Evolutionary conservation across 148 eudicot genomes (phyloP), one percentile per base, ranked within the genome.

Genomic region (Euryodendron excelsum): DNA sequence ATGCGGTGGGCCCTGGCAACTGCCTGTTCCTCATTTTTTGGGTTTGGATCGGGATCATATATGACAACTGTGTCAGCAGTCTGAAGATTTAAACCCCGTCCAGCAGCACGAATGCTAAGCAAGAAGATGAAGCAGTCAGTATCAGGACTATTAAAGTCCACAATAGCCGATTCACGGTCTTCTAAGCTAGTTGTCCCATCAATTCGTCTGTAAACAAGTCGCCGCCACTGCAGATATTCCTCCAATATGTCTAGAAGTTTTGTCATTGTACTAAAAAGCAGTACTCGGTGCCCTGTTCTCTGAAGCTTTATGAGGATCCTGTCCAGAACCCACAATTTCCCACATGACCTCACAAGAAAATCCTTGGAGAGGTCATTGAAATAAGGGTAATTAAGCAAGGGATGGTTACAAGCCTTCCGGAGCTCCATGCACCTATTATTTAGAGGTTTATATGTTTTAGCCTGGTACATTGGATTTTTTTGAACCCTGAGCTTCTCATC

Each of bases 381-480:
- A 72, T 87, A 93, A 18, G 99, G 99, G 80, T 96, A 96, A 77
- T 84, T 96, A 55, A 96, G 97, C 87, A 93, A 81, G 39, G 99
- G 99, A 77, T 96, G 99, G 82, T 96, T 96, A 84, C 99, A 96
- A 73, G 90, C 81, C 85, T 96, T 96, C 30, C 99, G 90, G 47
- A 96, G 96, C 85, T 96, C 99, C 98, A 96, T 96, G 79, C 99
- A 96, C 84, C 97, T 90, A 74, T 96, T 96, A 83, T 89, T 88
- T 63, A 96, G 76, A 5, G 93, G 84, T 86, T 59, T 91, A 77
- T 83, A 91, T 50, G 77, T 80, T 84, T 90, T 93, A 41, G 91
- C 80, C 83, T 90, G 94, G 84, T 96, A 93, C 77, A 69, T 77
- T 14, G 97, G 87, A 80, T 82, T 93, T 83, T 83, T 93, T 73